These are phyloP conservation scores for Ganoderma meredithae DNA, from an alignment of 1,284 basidiomycete genomes.

Conservation along the genomic window DNA sequence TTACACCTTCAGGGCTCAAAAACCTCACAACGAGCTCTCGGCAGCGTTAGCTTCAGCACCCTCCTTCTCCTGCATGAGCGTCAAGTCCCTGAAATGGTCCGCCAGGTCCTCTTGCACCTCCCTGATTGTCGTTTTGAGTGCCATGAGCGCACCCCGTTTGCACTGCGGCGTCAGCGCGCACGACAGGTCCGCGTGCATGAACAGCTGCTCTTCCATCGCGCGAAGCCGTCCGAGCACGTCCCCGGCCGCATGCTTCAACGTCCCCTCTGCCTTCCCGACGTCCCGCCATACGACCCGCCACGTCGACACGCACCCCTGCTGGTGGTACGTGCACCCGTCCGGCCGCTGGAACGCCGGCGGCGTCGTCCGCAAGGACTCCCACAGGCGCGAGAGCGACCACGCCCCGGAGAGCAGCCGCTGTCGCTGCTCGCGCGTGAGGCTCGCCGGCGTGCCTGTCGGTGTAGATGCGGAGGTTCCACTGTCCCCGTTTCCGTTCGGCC, in stretches of 20 bases:
- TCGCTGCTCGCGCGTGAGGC: slow-evolving; percentile 37
- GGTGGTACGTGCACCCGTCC: slow-evolving; percentile 43
- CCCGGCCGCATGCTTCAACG: slow-evolving; percentile 25
- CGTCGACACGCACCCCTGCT: slow-evolving; percentile 40
- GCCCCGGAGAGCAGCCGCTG: slow-evolving; percentile 41
- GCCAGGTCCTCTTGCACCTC: slow-evolving; percentile 39
- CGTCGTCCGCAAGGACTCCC: slow-evolving; percentile 36
- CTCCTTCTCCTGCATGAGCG: slow-evolving; percentile 1
- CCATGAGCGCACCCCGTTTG: slow-evolving; percentile 42
- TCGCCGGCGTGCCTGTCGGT: slow-evolving; percentile 20
- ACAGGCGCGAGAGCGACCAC: slow-evolving; percentile 40
- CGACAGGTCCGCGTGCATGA: slow-evolving; percentile 35
- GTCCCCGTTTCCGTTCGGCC: slow-evolving; percentile 8
- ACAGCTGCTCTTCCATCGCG: slow-evolving; percentile 37
- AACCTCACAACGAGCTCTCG: not conserved
- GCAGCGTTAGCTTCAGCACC: not conserved
- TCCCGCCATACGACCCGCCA: slow-evolving; percentile 41
- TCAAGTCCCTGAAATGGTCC: slow-evolving; percentile 39
- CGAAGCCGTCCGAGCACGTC: slow-evolving; percentile 43
- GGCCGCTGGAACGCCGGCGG: slow-evolving; percentile 38
- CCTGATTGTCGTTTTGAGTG: slow-evolving; percentile 40
- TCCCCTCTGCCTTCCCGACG: slow-evolving; percentile 31
- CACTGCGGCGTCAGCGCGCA: slow-evolving; percentile 41
- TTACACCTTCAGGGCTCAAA: not conserved
- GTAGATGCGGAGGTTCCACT: not conserved